These are phyloP conservation scores for Plasmodium gaboni DNA, from an alignment of 169 alveolate genomes.

Conservation along the genomic window DNA sequence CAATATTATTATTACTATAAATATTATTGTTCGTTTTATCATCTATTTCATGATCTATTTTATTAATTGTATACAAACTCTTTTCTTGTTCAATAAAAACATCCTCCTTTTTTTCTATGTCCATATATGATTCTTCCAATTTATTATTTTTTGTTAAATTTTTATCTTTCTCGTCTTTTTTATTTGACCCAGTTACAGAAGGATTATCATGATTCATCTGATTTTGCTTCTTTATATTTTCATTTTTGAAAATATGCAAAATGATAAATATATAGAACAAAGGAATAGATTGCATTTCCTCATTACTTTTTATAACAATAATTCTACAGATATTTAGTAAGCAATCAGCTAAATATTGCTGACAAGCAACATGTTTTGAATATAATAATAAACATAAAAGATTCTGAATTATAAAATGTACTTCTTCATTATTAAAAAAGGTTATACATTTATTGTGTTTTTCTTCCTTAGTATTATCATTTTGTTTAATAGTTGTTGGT, in stretches of 20 bases:
- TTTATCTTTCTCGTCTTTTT: conserved; percentile 2
- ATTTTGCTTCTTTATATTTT: background rate
- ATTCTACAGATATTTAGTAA: conserved; percentile 64
- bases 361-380: conserved; percentile 73
- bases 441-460: conserved; percentile 10
- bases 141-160: background rate
- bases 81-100: background rate
- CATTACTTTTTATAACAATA: conserved; percentile 26
- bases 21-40: conserved; percentile 11
- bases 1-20: conserved; percentile 14
- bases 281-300: conserved; percentile 72
- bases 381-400: conserved; percentile 56
- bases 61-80: background rate
- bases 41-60: background rate
- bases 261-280: conserved; percentile 50
- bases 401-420: conserved; percentile 72
- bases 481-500: background rate
- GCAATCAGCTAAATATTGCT: conserved; percentile 73
- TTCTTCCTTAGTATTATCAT: background rate
- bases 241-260: conserved; percentile 67
- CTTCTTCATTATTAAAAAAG: conserved; percentile 56
- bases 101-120: background rate
- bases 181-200: background rate
- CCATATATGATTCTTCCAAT: background rate
- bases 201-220: no score